phyloP scores from a whole-genome alignment of 805 yeast species.

The Nematodospora valgi region DNA sequence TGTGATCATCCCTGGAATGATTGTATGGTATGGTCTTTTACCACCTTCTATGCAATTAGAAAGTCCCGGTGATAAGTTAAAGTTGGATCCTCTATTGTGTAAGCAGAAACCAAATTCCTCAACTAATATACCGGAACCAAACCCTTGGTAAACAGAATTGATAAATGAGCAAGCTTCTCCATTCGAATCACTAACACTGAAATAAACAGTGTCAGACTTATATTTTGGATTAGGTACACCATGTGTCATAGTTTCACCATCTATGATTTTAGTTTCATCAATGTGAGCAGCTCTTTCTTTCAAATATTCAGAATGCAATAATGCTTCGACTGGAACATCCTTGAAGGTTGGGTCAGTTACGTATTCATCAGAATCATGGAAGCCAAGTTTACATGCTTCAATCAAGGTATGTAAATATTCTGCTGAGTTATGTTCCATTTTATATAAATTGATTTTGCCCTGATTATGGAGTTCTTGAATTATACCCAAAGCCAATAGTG shows the following conservation, averaged over 20 bases:
- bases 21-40: constrained; percentile 79
- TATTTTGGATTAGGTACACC: constrained; percentile 58
- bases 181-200: constrained; percentile 58
- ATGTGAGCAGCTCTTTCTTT: constrained; percentile 48
- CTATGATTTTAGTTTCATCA: constrained; percentile 33
- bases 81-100: constrained; percentile 77
- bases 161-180: constrained; percentile 85
- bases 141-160: constrained; percentile 65
- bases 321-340: constrained; percentile 32
- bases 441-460: constrained; percentile 39
- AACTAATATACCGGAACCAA: constrained; percentile 71
- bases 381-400: constrained; percentile 69
- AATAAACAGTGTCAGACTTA: constrained; percentile 70
- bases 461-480: constrained; percentile 50
- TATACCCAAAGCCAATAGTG: constrained; percentile 65
- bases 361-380: constrained; percentile 71
- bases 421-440: constrained; percentile 59
- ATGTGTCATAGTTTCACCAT: constrained; percentile 39
- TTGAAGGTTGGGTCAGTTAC: constrained; percentile 59
- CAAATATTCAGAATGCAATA: constrained; percentile 51
- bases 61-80: constrained; percentile 55
- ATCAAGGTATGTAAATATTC: constrained; percentile 68
- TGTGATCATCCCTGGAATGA: constrained; percentile 79
- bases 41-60: constrained; percentile 63
- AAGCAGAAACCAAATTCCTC: constrained; percentile 62